These are phyloP conservation scores for Candida sanyaensis DNA, from an alignment of 1,139 yeast species.

Conservation along the genomic window DNA sequence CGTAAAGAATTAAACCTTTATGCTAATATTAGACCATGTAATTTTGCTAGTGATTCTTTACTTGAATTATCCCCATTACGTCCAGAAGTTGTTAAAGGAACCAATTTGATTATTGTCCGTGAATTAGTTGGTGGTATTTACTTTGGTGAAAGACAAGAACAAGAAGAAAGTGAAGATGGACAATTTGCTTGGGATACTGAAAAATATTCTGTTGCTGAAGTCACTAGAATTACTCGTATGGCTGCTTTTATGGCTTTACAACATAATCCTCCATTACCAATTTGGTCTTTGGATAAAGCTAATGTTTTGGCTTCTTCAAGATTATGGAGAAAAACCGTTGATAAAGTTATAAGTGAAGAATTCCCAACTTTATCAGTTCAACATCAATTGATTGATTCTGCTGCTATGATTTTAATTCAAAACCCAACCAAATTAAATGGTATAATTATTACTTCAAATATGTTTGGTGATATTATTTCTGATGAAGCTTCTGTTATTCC, in stretches of 20 bases:
- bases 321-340: slow-evolving; percentile 93
- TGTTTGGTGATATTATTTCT: slow-evolving; percentile 97
- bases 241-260: slow-evolving; percentile 97
- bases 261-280: slow-evolving; percentile 87
- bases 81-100: slow-evolving; percentile 81
- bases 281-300: slow-evolving; percentile 97
- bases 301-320: slow-evolving; percentile 95
- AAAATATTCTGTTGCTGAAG: slow-evolving; percentile 85
- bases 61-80: slow-evolving; percentile 87
- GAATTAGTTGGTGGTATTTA: slow-evolving; percentile 98
- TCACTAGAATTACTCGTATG: slow-evolving; percentile 94
- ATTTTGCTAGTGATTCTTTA: slow-evolving; percentile 84
- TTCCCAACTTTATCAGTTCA: slow-evolving; percentile 85
- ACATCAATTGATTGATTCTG: slow-evolving; percentile 96
- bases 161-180: slow-evolving; percentile 67
- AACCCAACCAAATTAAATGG: slow-evolving; percentile 91
- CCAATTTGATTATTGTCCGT: slow-evolving; percentile 89
- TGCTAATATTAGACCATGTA: slow-evolving; percentile 96
- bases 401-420: slow-evolving; percentile 95
- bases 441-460: slow-evolving; percentile 85
- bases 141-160: slow-evolving; percentile 94
- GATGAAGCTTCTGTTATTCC: slow-evolving; percentile 98
- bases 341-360: slow-evolving; percentile 77
- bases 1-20: slow-evolving; percentile 92
- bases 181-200: slow-evolving; percentile 90